These are phyloP conservation scores for Plasmodium relictum DNA, from an alignment of 169 alveolate genomes.

Conservation along the genomic window DNA sequence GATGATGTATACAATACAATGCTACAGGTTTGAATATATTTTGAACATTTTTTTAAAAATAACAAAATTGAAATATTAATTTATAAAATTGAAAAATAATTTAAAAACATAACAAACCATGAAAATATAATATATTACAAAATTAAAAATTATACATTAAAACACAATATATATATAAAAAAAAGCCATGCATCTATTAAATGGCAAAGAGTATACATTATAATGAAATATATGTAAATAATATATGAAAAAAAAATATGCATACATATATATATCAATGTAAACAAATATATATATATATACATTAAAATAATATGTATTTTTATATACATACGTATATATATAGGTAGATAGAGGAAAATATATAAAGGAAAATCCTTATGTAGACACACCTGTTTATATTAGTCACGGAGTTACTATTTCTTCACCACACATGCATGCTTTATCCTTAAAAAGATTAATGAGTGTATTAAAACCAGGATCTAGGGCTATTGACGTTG, in stretches of 20 bases:
- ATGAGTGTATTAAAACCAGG: constrained; percentile 76
- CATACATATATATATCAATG: not conserved
- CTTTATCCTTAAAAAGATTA: constrained; percentile 55
- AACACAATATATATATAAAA: too few relatives aligned
- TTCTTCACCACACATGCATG: constrained; percentile 77
- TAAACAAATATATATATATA: not conserved
- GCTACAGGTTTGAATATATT: constrained; percentile 55
- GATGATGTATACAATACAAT: constrained; percentile 75
- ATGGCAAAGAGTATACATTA: too few relatives aligned
- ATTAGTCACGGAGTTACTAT: constrained; percentile 76
- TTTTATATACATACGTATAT: constrained; percentile 4
- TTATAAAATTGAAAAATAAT: not conserved
- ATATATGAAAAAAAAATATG: not conserved
- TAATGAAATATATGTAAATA: not conserved
- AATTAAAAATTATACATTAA: not conserved
- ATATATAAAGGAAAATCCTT: constrained; percentile 71
- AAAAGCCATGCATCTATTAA: too few relatives aligned
- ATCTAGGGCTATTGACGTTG: constrained; percentile 74
- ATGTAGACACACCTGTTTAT: constrained; percentile 73
- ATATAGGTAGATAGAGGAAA: constrained; percentile 70
- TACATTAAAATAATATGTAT: not conserved
- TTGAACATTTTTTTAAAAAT: not conserved
- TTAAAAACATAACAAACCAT: not conserved
- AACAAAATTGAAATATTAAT: not conserved
- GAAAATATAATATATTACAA: not conserved